Percentiles rank a stretch among this genome's conserved stretches.
Evolutionary conservation across 371 early-diverging fungal species (phyloP).

Genomic region (Mortierella sp.): DNA sequence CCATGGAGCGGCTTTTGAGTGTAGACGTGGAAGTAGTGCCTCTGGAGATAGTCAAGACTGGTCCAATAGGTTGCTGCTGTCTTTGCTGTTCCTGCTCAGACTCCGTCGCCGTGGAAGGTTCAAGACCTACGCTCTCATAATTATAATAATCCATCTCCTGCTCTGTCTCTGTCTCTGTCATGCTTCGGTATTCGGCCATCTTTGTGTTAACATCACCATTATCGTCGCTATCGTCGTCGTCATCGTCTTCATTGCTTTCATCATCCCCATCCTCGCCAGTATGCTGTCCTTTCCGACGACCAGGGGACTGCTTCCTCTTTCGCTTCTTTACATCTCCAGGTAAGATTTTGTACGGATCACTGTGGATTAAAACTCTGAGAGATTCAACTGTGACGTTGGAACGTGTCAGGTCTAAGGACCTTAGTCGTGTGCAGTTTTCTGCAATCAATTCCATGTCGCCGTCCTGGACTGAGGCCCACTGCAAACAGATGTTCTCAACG

Average conservation of each 20-base stretch:
- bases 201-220: neutral
- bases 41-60: neutral
- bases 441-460: conserved; percentile 35
- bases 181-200: conserved; percentile 19
- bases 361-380: conserved; percentile 29
- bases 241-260: conserved; percentile 7
- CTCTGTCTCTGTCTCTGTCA: conserved; percentile 42
- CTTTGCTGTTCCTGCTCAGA: conserved; percentile 34
- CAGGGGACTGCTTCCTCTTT: neutral
- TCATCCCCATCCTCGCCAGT: neutral
- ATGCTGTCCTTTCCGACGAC: neutral
- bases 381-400: conserved; percentile 34
- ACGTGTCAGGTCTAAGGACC: conserved; percentile 13
- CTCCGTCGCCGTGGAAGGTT: conserved; percentile 22
- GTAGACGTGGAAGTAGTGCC: neutral
- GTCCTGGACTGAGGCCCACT: conserved; percentile 7
- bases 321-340: neutral
- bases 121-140: conserved; percentile 22
- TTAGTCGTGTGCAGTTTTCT: conserved; percentile 30
- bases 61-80: conserved; percentile 6
- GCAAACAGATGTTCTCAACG: conserved; percentile 12
- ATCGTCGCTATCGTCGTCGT: neutral
- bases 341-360: conserved; percentile 25
- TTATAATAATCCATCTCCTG: conserved; percentile 20
- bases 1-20: no score